These are phyloP conservation scores for Orbilia blumenaviensis DNA, from an alignment of 2,329 filamentous ascomycete species.

Conservation along the genomic window DNA sequence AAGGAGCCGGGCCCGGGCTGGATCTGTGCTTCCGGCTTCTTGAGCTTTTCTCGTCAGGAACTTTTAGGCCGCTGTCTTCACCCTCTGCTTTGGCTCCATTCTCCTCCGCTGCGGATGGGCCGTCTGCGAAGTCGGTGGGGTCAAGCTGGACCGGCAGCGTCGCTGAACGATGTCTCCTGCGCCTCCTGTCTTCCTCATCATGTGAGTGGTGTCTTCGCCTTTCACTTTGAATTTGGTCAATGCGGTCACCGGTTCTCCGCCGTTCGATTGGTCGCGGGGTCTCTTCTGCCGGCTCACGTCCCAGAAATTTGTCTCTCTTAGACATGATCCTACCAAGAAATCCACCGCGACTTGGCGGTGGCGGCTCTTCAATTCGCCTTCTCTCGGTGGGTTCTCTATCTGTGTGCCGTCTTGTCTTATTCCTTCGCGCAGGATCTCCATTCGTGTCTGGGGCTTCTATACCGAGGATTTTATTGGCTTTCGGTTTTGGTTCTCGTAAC, in stretches of 20 bases:
- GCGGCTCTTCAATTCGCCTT: constrained; percentile 28
- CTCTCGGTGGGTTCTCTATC: constrained; percentile 27
- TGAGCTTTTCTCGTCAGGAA: constrained; percentile 24
- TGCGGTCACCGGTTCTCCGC: constrained; percentile 31
- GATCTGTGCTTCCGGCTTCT: constrained; percentile 39
- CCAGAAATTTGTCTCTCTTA: constrained; percentile 19
- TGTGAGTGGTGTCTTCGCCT: constrained; percentile 34
- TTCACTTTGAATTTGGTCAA: constrained; percentile 17
- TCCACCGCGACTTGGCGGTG: constrained; percentile 26
- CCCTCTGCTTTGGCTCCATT: constrained; percentile 19
- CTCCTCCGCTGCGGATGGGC: constrained; percentile 16
- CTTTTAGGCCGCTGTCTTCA: constrained; percentile 10
- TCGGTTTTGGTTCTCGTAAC: constrained; percentile 34
- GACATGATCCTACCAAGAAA: constrained; percentile 36
- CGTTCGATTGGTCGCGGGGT: constrained; percentile 30
- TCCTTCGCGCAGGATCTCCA: constrained; percentile 22
- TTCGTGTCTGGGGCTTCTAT: constrained; percentile 35
- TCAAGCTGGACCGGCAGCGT: constrained; percentile 35
- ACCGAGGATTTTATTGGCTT: constrained; percentile 41
- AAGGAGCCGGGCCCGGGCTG: constrained; percentile 19
- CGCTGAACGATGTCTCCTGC: constrained; percentile 43
- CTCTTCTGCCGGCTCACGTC: constrained; percentile 33
- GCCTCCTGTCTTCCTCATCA: constrained; percentile 27
- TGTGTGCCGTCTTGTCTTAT: constrained; percentile 24
- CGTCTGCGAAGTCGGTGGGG: constrained; percentile 37